Evolutionary conservation across 2,329 filamentous ascomycete genomes (phyloP).

Genomic region (Calonectria crousiana): DNA sequence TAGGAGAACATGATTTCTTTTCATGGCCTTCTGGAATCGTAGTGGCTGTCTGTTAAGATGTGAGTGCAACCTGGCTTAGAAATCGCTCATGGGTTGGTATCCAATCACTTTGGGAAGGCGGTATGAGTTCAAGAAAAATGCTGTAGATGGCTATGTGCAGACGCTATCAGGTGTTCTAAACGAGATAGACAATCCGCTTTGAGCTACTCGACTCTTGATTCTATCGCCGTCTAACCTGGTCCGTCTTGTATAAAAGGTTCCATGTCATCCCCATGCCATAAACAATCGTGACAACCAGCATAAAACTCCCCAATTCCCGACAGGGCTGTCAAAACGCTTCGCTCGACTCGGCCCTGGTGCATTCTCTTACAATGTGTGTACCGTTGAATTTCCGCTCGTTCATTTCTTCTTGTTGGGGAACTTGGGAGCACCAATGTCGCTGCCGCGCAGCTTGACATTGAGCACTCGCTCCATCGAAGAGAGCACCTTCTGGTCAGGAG

Average conservation of each 20-base stretch:
- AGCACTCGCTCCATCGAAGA: constrained; percentile 83
- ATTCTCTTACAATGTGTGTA: constrained; percentile 37
- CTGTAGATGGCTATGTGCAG: constrained; percentile 2
- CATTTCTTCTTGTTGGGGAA: constrained; percentile 78
- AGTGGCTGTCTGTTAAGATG: not conserved
- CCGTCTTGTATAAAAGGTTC: constrained; percentile 34
- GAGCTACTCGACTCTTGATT: constrained; percentile 24
- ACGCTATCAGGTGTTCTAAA: constrained; percentile 16
- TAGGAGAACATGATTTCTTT: not conserved
- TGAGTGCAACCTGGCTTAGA: not conserved
- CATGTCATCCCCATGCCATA: constrained; percentile 42
- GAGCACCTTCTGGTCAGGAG: constrained; percentile 88
- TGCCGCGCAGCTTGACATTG: constrained; percentile 88
- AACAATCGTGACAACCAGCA: constrained; percentile 42
- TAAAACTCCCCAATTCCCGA: constrained; percentile 42
- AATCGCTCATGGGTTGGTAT: constrained; percentile 5
- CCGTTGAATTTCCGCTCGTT: constrained; percentile 34
- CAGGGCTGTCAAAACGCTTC: constrained; percentile 45
- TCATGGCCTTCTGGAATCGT: not conserved
- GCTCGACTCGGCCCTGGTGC: constrained; percentile 44
- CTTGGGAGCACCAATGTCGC: constrained; percentile 86
- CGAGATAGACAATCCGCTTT: constrained; percentile 25
- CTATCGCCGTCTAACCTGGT: constrained; percentile 31
- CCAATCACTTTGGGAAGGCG: not conserved
- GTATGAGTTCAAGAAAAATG: not conserved